These are phyloP conservation scores for Didymella keratinophila DNA, from an alignment of 2,329 filamentous ascomycete species.

Conservation along the genomic window DNA sequence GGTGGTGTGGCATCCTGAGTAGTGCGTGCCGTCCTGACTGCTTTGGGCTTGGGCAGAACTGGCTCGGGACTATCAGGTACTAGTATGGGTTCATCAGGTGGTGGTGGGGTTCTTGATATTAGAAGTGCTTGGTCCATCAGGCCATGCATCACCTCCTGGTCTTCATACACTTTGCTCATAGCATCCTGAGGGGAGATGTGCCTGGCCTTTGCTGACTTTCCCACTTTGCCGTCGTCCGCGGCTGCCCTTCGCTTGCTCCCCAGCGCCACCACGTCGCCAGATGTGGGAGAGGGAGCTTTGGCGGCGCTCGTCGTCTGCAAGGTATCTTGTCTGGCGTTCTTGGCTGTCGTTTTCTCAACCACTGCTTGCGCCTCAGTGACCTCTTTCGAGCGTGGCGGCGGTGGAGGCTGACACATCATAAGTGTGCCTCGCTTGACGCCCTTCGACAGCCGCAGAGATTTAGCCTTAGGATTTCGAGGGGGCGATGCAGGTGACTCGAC, in stretches of 20 bases:
- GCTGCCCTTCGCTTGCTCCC: conserved; percentile 21
- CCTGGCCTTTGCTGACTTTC: neutral
- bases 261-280: neutral
- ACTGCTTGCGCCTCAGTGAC: conserved; percentile 10
- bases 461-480: conserved; percentile 38
- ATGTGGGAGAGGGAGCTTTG: neutral
- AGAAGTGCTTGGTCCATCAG: conserved; percentile 42
- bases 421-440: conserved; percentile 54
- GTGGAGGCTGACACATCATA: conserved; percentile 53
- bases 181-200: conserved; percentile 17
- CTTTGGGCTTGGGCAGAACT: neutral
- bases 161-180: conserved; percentile 30
- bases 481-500: conserved; percentile 26
- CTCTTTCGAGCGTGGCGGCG: conserved; percentile 24
- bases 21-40: neutral
- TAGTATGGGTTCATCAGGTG: neutral
- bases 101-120: conserved; percentile 12
- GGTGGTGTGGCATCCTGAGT: neutral
- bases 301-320: neutral
- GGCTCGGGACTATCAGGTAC: conserved; percentile 6
- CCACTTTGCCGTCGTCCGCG: neutral
- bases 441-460: conserved; percentile 49
- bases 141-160: conserved; percentile 37
- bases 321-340: neutral
- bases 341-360: neutral